These are phyloP conservation scores for Pseudonitzschia multistriata DNA, from an alignment of 108 stramenopile species.

Conservation along the genomic window DNA sequence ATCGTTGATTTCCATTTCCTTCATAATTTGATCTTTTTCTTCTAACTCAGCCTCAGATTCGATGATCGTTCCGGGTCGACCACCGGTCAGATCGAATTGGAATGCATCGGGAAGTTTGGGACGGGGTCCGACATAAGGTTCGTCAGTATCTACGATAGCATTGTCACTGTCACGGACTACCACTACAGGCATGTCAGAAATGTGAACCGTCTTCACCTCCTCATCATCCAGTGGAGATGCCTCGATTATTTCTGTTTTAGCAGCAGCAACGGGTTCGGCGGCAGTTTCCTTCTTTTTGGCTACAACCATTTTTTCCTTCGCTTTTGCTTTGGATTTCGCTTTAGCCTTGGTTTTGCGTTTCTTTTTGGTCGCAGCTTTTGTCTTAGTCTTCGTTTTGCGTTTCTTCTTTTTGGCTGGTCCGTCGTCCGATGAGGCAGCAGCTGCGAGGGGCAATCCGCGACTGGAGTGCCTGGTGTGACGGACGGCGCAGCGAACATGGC, in stretches of 20 bases:
- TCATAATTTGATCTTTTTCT: constrained; percentile 37
- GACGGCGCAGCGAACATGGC: too few relatives aligned
- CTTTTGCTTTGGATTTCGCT: background rate
- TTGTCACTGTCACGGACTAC: background rate
- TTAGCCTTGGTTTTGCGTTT: background rate
- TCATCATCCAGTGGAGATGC: background rate
- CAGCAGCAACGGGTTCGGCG: background rate
- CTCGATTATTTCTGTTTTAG: background rate
- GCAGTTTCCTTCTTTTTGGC: background rate
- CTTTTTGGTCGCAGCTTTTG: background rate
- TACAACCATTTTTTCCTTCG: background rate
- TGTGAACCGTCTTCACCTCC: background rate
- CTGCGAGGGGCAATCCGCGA: background rate
- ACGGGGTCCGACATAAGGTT: constrained; percentile 12
- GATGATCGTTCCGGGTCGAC: constrained; percentile 58
- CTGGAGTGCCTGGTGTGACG: too few relatives aligned
- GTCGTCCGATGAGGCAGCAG: background rate
- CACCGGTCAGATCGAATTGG: constrained; percentile 48
- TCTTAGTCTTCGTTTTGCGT: background rate
- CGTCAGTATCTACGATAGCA: background rate
- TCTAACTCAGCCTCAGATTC: constrained; percentile 45
- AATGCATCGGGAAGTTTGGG: constrained; percentile 26
- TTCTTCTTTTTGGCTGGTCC: background rate
- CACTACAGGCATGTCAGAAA: background rate
- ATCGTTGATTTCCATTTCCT: constrained; percentile 33